Conservation (phyloP, 2,329 filamentous ascomycete species). For the Elsinoe perseae region DNA sequence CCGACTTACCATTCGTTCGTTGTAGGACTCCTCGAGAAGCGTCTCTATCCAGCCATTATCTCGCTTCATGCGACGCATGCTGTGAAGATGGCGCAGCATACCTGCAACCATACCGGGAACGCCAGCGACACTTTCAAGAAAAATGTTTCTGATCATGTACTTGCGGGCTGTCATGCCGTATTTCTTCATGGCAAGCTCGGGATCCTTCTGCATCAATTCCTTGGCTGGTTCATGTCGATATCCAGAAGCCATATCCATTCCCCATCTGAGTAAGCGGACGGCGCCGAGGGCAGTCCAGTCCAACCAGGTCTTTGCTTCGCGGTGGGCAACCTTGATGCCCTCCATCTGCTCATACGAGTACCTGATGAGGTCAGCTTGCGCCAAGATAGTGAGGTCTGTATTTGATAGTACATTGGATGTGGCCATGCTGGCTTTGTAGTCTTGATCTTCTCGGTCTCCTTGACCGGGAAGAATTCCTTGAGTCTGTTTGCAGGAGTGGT, state of each 20-base stretch:
- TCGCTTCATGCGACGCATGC: slow-evolving; percentile 73
- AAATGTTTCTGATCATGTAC: slow-evolving; percentile 85
- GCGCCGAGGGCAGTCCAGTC: slow-evolving; percentile 73
- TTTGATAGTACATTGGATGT: slow-evolving; percentile 36
- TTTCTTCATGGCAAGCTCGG: slow-evolving; percentile 48
- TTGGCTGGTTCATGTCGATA: slow-evolving; percentile 61
- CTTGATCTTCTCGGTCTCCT: slow-evolving; percentile 38
- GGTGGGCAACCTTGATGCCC: slow-evolving; percentile 65
- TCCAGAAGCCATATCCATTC: slow-evolving; percentile 74
- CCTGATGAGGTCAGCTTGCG: slow-evolving; percentile 32
- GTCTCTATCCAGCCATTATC: slow-evolving; percentile 86
- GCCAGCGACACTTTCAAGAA: slow-evolving; percentile 88
- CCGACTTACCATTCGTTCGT: slow-evolving; percentile 24
- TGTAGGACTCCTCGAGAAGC: slow-evolving; percentile 32
- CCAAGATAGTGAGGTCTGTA: background rate
- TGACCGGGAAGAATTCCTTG: slow-evolving; percentile 42
- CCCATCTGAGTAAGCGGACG: slow-evolving; percentile 67
- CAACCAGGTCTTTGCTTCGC: slow-evolving; percentile 61
- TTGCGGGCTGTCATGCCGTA: slow-evolving; percentile 74
- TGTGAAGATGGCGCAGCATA: slow-evolving; percentile 83
- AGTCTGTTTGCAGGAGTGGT: slow-evolving; percentile 30
- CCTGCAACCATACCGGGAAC: slow-evolving; percentile 96
- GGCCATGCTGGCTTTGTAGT: slow-evolving; percentile 43
- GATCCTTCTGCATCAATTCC: slow-evolving; percentile 29
- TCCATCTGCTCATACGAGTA: slow-evolving; percentile 77